Conservation (phyloP, 768 basidiomycete genomes). For the Pholiota molesta region DNA sequence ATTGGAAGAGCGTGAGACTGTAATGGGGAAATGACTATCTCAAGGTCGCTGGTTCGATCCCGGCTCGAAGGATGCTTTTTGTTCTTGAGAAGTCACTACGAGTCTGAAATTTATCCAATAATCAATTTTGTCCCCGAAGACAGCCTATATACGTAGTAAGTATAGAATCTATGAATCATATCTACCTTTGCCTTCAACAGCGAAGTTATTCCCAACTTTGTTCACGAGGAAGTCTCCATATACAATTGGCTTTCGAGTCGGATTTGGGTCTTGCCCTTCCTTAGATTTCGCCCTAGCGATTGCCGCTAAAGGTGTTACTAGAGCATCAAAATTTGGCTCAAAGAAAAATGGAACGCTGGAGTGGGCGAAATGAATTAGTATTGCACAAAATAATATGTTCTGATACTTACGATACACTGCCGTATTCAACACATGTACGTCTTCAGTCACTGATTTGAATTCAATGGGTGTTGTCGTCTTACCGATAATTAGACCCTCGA, state of each 20-base stretch:
- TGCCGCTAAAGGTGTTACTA: conserved; percentile 65
- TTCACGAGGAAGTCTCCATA: conserved; percentile 80
- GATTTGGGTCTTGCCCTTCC: conserved; percentile 12
- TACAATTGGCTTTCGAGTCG: conserved; percentile 45
- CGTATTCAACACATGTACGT: too few species aligned
- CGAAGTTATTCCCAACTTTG: conserved; percentile 81
- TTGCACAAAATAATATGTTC: not conserved
- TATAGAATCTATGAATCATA: conserved; percentile 27
- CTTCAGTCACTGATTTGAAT: too few species aligned
- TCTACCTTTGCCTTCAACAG: conserved; percentile 38
- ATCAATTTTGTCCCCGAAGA: too few species aligned
- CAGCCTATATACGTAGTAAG: too few species aligned
- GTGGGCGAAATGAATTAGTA: conserved; percentile 3
- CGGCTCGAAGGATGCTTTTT: conserved; percentile 6
- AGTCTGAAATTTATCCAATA: not conserved
- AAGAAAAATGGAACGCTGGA: conserved; percentile 90
- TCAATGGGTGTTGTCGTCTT: conserved; percentile 10
- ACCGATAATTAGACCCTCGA: conserved; percentile 69
- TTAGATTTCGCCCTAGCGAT: conserved; percentile 45
- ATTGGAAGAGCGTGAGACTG: conserved; percentile 10
- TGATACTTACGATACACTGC: conserved; percentile 70
- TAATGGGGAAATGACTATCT: conserved; percentile 13
- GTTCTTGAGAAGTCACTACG: too few species aligned
- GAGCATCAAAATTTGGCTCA: conserved; percentile 84
- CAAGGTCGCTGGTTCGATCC: conserved; percentile 11